Evolutionary conservation across 2,329 filamentous ascomycete species (phyloP), one percentile per base, ranked within the genome.

Genomic region (Hypocreales sp.): DNA sequence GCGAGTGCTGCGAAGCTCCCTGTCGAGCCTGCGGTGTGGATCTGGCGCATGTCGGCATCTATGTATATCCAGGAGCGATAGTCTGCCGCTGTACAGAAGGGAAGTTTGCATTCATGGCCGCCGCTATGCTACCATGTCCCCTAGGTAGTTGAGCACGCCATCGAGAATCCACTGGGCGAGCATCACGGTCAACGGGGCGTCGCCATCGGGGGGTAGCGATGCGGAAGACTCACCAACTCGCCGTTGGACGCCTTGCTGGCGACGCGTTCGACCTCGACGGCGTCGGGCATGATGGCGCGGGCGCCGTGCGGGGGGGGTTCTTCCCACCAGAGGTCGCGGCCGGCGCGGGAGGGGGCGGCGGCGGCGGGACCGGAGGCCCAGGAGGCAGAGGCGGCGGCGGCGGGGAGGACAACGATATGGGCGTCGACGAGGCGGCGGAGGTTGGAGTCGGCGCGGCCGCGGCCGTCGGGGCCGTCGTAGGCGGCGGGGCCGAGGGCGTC

Each of bases 221-320:
- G n/a, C n/a, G n/a, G n/a, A n/a, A 5, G 6, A 55, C 63, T 45
- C 47, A 66, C 63, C 39, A 95, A 65, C 53, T 95, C 80, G 4
- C 90, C 90, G 47, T 95, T 98, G 4, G 72, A 67, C 12, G 92
- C 86, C 33, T 72, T 67, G 38, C 76, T 77, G 2, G 75, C 77
- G 27, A 92, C 62, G 31, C 61, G 72, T 22, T 74, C 68, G 10
- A 95, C 79, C 48, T 86, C 73, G 23, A 94, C 70, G 36, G 72
- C 66, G 5, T 78, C 79, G 1, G 87, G 90, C 60, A 86, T 76
- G 16, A 90, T 50, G 47, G 86, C 72, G 47, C 72, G 22, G 18
- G 18, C 18, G 18, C 10, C 18, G 18, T 7, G 7, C 7, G 7
- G 7, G 18, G 18, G 18, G 18, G 18, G 7, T 30, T 56, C 67